Evolutionary conservation across 2,329 filamentous ascomycete species (phyloP), one percentile per base, ranked within the genome.

Genomic region (Onygena corvina): DNA sequence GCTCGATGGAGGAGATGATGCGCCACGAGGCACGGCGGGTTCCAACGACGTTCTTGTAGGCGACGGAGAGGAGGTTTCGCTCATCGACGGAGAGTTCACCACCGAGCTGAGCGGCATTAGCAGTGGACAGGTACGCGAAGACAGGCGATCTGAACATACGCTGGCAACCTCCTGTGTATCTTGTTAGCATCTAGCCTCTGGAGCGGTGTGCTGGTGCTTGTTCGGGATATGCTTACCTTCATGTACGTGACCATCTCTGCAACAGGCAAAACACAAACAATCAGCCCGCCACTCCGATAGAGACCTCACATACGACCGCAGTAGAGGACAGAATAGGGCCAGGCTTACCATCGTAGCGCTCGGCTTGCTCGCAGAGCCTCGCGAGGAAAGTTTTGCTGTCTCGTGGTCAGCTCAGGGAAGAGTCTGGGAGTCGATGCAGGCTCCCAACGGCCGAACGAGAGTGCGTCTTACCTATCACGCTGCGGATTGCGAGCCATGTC

Each of bases 41-140:
- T 65, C 92, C 90, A 64, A 98, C 87, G 54, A 98, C 92, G 75
- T 98, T 98, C 86, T 98, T 98, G 84, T 98, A 98, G 69, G 90
- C 90, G 65, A 96, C 92, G 59, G 87, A 94, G 59, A 98, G 83
- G 58, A 98, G 85, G 76, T 96, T 96, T 67, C 79, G 79, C 71
- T 83, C 79, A 63, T 83, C 79, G 57, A 83, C 79, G 55, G 78
- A 77, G 61, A 83, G 74, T 66, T 83, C 79, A 62, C 79, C 79
- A 63, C 77, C 77, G 60, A 82, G 71, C 79, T 83, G 56, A 12
- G 36, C 16, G 25, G 47, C 54, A 54, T 52, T 58, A 56, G 61
- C 50, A 56, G 52, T 46, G 51, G 21, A 25, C 25, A 45, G 11
- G 12, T 45, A 18, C 6, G 25, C n/a, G 5, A 12, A 18, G n/a